Conservation (phyloP, 805 yeast genomes). For the Candida patagonica region DNA sequence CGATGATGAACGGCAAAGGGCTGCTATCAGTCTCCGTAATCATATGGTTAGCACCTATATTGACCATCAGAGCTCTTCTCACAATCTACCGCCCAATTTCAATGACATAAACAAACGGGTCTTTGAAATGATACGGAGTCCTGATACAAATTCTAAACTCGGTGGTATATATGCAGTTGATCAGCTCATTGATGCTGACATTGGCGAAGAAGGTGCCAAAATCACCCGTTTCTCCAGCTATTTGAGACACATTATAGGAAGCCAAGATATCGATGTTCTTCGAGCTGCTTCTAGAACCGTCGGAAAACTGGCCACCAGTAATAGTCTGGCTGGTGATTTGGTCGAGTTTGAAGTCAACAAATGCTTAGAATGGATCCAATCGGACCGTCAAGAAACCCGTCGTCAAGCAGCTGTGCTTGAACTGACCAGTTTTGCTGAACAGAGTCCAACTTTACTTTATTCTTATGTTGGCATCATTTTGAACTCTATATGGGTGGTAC, state of each 20-base stretch:
- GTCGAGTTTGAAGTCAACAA: constrained; percentile 87
- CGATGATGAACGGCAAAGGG: constrained; percentile 29
- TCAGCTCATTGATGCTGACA: constrained; percentile 74
- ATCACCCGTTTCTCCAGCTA: constrained; percentile 89
- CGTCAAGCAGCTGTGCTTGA: constrained; percentile 87
- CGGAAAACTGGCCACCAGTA: constrained; percentile 83
- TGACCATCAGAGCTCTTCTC: no score
- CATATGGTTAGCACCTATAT: constrained; percentile 60
- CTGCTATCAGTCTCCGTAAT: constrained; percentile 62
- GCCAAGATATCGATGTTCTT: constrained; percentile 79
- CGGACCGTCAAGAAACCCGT: constrained; percentile 73
- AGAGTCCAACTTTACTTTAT: constrained; percentile 77
- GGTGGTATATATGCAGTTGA: constrained; percentile 92
- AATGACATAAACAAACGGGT: constrained; percentile 81
- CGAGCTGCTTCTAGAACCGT: constrained; percentile 75
- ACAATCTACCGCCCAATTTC: constrained; percentile 73
- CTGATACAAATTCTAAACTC: constrained; percentile 59
- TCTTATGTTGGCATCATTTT: constrained; percentile 69
- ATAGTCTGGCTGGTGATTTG: constrained; percentile 81
- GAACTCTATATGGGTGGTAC: constrained; percentile 78
- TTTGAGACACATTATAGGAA: constrained; percentile 66
- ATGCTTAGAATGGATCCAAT: constrained; percentile 83
- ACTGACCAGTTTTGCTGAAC: constrained; percentile 72
- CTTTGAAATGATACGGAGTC: constrained; percentile 72
- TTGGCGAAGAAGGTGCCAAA: constrained; percentile 75